Evolutionary conservation across 108 stramenopile species (phyloP), one percentile per base, ranked within the genome.

Genomic region (Heterococcus sp.): DNA sequence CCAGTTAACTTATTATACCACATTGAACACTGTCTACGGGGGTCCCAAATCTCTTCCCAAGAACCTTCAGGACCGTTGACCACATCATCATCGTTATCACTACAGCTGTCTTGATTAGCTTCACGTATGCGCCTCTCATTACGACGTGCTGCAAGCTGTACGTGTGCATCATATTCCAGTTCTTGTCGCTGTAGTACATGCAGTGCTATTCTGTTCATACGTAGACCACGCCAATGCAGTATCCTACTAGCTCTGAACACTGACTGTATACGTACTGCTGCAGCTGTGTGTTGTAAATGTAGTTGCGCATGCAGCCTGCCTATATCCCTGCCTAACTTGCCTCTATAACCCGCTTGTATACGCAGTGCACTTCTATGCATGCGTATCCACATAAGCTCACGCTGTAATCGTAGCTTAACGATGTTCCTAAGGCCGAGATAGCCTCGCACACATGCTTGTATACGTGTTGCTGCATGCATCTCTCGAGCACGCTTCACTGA

Each of bases 181-280:
- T 87, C 84, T 31, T 87, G 88, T 1, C 88, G 73, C 68, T 74
- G 73, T 26, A 86, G 81, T 35, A 89, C 85, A n/a, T 76, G 80
- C 31, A 35, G 68, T 64, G 88, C 86, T 37, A 89, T 75, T 63
- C 75, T 82, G 81, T 89, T 89, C 34, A 89, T 81, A 1, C 82
- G 79, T 2, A 89, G 74, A 35, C 87, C 84, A 8, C 75, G 81
- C 87, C 87, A 89, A 26, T 71, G 29, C 71, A 89, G 38, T 34
- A 89, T 82, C 2, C 85, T 34, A 31, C 82, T 72, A 2, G 82
- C 80, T 1, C 88, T 33, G 32, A 75, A 87, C 2, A 85, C 73
- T 32, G 83, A 34, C 66, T 83, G 74, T 28, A 58, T 58, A 21
- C 14, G 14, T 8, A 21, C 21, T 8, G 46, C 46, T 14, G 46